Conservation (phyloP, 257 asterid genomes). For the Scutellaria minor region DNA sequence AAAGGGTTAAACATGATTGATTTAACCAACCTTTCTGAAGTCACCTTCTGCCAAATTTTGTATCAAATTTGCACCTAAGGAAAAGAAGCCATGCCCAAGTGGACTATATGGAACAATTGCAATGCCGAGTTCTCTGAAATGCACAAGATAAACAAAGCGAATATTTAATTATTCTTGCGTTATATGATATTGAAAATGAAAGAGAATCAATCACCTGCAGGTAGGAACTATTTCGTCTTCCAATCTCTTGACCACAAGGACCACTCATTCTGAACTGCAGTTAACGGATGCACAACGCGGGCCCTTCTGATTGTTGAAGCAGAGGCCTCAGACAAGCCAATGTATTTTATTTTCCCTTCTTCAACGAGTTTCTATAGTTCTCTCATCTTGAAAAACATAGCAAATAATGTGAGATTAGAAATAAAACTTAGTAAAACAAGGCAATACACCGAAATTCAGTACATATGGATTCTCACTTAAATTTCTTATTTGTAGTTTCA, state of each 20-base stretch:
- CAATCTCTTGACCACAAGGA: conserved; percentile 73
- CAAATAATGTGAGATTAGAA: neutral
- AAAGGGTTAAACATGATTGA: neutral
- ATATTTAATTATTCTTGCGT: neutral
- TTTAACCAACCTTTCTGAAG: conserved; percentile 45
- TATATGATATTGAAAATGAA: neutral
- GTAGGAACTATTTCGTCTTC: conserved; percentile 68
- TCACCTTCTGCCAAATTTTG: conserved; percentile 49
- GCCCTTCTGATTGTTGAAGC: conserved; percentile 81
- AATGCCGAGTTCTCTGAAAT: conserved; percentile 60
- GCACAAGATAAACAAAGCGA: conserved; percentile 12
- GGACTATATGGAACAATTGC: conserved; percentile 64
- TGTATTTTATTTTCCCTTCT: conserved; percentile 77
- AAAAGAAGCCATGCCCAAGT: conserved; percentile 57
- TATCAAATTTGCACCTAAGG: conserved; percentile 42
- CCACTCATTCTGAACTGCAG: conserved; percentile 79
- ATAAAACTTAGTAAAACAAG: neutral
- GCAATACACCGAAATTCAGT: neutral
- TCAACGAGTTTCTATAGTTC: conserved; percentile 76
- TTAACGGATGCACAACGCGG: conserved; percentile 71
- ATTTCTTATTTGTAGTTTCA: no score
- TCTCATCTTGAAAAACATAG: conserved; percentile 52
- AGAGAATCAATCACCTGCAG: conserved; percentile 51
- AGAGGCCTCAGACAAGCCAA: conserved; percentile 80
- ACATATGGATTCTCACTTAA: no score